Evolutionary conservation across 495 filamentous ascomycete species (phyloP).

Genomic region (Geopyxis carbonaria): DNA sequence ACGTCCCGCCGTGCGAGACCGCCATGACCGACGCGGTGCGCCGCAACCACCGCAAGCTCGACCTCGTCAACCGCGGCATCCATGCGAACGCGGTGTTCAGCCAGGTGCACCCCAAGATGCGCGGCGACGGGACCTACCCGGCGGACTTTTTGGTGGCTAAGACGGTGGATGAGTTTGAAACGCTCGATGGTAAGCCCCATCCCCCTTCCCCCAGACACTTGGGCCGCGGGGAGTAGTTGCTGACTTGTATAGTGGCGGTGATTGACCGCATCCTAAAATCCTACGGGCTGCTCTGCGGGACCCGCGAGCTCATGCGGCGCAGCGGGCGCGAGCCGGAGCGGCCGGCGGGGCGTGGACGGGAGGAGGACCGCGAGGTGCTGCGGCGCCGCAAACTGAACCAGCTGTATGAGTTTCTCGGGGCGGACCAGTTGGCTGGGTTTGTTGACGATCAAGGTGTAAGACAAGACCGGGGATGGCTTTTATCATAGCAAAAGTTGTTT

Average conservation of each 20-base stretch:
- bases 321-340: conserved; percentile 4
- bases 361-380: conserved; percentile 6
- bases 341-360: not conserved
- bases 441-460: too few species aligned
- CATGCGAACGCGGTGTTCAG: conserved; percentile 3
- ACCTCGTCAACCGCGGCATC: conserved; percentile 11
- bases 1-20: too few species aligned
- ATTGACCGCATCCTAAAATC: conserved; percentile 9
- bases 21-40: too few species aligned
- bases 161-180: conserved; percentile 10
- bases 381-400: conserved; percentile 4
- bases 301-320: not conserved
- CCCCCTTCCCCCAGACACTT: not conserved
- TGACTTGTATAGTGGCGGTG: not conserved
- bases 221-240: not conserved
- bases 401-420: conserved; percentile 10
- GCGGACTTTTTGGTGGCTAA: conserved; percentile 11
- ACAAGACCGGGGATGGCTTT: too few species aligned
- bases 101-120: conserved; percentile 13
- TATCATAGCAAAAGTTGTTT: too few species aligned
- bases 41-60: conserved; percentile 10
- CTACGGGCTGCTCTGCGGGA: conserved; percentile 4
- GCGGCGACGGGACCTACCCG: conserved; percentile 8
- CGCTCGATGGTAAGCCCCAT: conserved; percentile 8
- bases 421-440: conserved; percentile 7